Evolutionary conservation across 2,329 filamentous ascomycete species (phyloP).

Genomic region (Periglandula ipomoeae): DNA sequence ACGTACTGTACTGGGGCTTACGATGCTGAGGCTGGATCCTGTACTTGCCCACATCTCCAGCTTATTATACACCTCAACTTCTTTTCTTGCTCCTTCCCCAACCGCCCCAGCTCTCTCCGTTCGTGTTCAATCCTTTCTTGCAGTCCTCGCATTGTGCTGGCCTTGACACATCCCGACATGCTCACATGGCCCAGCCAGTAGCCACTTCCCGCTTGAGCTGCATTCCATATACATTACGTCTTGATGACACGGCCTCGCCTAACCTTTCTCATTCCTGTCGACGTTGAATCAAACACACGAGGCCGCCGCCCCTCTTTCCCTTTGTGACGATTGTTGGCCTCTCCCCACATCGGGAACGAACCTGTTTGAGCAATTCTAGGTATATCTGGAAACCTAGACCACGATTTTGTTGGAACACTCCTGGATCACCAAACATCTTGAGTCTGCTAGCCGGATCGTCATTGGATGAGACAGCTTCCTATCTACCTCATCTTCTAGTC

Average conservation of each 20-base stretch:
- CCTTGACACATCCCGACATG: neutral
- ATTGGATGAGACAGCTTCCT: neutral
- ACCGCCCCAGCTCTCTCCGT: neutral
- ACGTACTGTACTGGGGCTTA: too few species aligned
- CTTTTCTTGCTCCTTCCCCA: neutral
- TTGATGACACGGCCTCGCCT: slow-evolving; percentile 1
- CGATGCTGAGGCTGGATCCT: too few species aligned
- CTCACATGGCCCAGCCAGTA: neutral
- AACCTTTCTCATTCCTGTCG: neutral
- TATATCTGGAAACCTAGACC: neutral
- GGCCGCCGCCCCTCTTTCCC: neutral
- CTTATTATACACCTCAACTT: neutral
- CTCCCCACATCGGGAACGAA: neutral
- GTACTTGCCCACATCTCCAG: neutral
- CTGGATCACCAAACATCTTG: neutral
- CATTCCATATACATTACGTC: slow-evolving; percentile 5
- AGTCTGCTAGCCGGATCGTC: neutral
- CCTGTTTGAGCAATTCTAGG: neutral
- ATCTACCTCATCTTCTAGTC: neutral
- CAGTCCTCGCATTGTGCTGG: neutral
- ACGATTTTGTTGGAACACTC: neutral
- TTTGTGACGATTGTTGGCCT: neutral
- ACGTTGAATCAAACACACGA: neutral
- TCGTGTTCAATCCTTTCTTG: neutral
- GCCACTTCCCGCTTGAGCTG: neutral